Conservation (phyloP, 2,329 filamentous ascomycete species). For the Pezizomycotina sp. region DNA sequence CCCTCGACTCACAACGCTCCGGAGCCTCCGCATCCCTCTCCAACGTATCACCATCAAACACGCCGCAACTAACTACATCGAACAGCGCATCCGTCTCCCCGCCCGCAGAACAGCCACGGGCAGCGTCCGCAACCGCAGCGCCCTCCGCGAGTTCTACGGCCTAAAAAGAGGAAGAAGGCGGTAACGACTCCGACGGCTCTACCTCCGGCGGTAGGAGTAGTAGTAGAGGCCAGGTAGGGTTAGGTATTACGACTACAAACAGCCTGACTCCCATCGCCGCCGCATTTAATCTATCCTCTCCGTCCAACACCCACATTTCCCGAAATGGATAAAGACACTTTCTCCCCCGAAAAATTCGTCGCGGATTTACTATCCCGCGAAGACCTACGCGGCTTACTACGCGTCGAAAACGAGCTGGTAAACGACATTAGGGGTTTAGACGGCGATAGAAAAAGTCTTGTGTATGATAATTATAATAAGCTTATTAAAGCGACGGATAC, state of each 20-base stretch:
- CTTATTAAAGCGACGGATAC: conserved; percentile 92
- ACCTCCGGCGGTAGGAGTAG: too few relatives aligned
- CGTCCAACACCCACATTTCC: conserved; percentile 30
- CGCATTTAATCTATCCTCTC: too few relatives aligned
- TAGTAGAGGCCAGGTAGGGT: too few relatives aligned
- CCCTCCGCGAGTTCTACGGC: conserved; percentile 89
- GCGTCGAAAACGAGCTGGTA: conserved; percentile 53
- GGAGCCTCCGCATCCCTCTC: conserved; percentile 15
- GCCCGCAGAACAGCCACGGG: conserved; percentile 11
- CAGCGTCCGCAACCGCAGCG: conserved; percentile 58
- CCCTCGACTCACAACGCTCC: conserved; percentile 28
- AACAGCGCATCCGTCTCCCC: conserved; percentile 38
- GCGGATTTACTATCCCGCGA: conserved; percentile 52
- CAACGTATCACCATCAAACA: conserved; percentile 6
- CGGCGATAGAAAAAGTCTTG: conserved; percentile 87
- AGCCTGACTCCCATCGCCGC: too few relatives aligned
- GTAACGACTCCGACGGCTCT: conserved; percentile 25
- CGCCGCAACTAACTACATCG: too few relatives aligned
- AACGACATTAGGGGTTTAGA: conserved; percentile 69
- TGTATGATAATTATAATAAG: conserved; percentile 98
- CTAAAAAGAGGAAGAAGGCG: conserved; percentile 38
- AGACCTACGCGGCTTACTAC: conserved; percentile 57
- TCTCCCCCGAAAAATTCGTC: conserved; percentile 52
- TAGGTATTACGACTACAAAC: too few relatives aligned
- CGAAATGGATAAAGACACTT: conserved; percentile 36